phyloP scores from a whole-genome alignment of 2,329 filamentous ascomycete genomes.

The Trichoderma oligosporum region DNA sequence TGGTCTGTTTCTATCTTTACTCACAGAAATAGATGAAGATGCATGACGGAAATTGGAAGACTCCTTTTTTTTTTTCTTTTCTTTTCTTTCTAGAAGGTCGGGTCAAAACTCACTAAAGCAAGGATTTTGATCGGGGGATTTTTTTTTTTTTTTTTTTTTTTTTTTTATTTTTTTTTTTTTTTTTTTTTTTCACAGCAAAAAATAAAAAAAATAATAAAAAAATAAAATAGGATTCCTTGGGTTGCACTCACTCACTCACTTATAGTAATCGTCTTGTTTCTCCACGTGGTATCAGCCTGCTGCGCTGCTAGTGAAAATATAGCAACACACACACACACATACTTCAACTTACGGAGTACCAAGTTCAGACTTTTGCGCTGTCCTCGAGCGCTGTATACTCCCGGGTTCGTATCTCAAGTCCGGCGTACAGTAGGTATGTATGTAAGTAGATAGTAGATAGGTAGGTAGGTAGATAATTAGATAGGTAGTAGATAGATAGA shows the following conservation, averaged over 20 bases:
- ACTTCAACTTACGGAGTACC: conserved; percentile 13
- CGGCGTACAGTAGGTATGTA: too few relatives aligned
- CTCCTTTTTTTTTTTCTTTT: not conserved
- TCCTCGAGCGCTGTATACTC: not conserved
- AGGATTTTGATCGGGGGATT: too few relatives aligned
- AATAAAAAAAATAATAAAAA: not conserved
- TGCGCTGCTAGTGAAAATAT: too few relatives aligned
- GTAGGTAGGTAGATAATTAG: too few relatives aligned
- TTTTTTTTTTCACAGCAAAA: too few relatives aligned
- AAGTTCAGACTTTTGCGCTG: too few relatives aligned
- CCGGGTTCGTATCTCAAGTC: too few relatives aligned
- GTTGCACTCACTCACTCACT: not conserved
- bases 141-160: too few relatives aligned
- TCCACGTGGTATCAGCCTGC: conserved; percentile 11
- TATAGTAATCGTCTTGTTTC: not conserved
- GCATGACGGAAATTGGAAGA: not conserved
- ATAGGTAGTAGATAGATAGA: too few relatives aligned
- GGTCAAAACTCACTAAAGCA: too few relatives aligned
- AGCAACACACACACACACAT: not conserved
- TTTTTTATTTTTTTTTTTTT: too few relatives aligned
- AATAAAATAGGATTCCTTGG: not conserved
- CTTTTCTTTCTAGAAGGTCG: not conserved
- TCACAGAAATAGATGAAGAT: not conserved
- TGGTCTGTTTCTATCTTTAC: not conserved
- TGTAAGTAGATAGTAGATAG: too few relatives aligned